Evolutionary conservation across 2,329 filamentous ascomycete genomes (phyloP), one percentile per base, ranked within the genome.

Genomic region (Orbilia javanica): DNA sequence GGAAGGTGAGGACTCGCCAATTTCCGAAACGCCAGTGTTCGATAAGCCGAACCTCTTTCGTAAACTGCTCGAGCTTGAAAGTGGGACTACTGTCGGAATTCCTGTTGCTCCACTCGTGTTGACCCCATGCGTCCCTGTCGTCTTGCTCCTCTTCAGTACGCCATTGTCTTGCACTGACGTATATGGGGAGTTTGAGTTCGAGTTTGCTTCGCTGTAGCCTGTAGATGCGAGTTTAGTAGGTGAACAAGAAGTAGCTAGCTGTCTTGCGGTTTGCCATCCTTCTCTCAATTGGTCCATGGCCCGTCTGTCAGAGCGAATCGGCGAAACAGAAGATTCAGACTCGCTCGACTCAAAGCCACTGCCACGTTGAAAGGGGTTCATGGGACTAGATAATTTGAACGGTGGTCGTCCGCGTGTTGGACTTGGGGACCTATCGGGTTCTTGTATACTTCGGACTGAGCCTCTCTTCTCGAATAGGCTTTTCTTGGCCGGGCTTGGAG

Each of bases 331-430:
- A 60, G 42, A 48, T 42, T 67, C 67, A 11, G 69, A 66, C 25
- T 72, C 68, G 25, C 57, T 72, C 27, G 68, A 65, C 36, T 72
- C 31, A 22, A 62, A 34, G 6, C 68, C 29, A 22, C 48, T 22
- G 31, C 36, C 7, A 42, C 20, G 60, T 20, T 36, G 44, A 22
- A 20, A 48, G 27, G 60, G 62, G 5, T 22, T 57, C 15, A 22
- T 18, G 7, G 52, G 15, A 31, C 20, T 50, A 8, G 60, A 48
- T 64, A 29, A 13, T 52, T 42, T 57, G 2, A 78, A 68, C 20
- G 22, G 63, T 22, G 67, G 42, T 34, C 74, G 62, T 67, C 74
- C 74, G 15, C 74, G 74, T 67, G 74, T 78, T 78, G 74, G 74
- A 78, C 74, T 78, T 27, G 74, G 74, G 20, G 74, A 72, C 48